Evolutionary conservation across 306 rosid species (phyloP).

Genomic region (Dryas alaskensis): DNA sequence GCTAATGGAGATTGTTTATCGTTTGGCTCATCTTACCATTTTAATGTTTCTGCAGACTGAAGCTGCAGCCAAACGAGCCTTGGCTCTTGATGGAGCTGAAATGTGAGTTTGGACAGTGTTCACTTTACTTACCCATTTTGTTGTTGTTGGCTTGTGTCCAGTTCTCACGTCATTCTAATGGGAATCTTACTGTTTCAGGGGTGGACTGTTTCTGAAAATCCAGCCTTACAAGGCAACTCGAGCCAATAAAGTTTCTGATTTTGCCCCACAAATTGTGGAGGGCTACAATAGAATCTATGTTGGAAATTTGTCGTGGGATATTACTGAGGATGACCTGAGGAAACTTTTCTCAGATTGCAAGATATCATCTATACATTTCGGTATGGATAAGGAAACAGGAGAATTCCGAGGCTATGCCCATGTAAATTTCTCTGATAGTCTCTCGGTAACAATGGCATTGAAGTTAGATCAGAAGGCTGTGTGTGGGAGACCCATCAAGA

Average conservation of each 20-base stretch:
- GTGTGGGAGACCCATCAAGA: slow-evolving; percentile 65
- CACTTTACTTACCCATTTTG: slow-evolving; percentile 10
- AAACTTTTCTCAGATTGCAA: slow-evolving; percentile 59
- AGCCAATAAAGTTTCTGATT: slow-evolving; percentile 47
- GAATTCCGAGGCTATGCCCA: slow-evolving; percentile 87
- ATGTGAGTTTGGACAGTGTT: slow-evolving; percentile 58
- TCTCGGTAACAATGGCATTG: slow-evolving; percentile 61
- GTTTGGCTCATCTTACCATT: slow-evolving; percentile 18
- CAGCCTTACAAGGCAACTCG: slow-evolving; percentile 65
- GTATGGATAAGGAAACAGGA: slow-evolving; percentile 81
- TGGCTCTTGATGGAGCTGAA: slow-evolving; percentile 90
- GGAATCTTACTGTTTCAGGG: slow-evolving; percentile 55
- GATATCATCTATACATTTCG: slow-evolving; percentile 57
- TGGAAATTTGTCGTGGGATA: slow-evolving; percentile 88
- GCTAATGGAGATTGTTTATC: background rate
- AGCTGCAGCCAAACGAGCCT: slow-evolving; percentile 88
- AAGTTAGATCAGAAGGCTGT: slow-evolving; percentile 65
- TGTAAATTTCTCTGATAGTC: slow-evolving; percentile 60
- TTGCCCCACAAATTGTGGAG: slow-evolving; percentile 65
- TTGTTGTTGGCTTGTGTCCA: background rate
- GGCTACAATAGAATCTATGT: slow-evolving; percentile 88
- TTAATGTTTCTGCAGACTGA: slow-evolving; percentile 61
- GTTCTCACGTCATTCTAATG: slow-evolving; percentile 24
- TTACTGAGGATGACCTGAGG: slow-evolving; percentile 71
- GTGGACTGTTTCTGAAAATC: slow-evolving; percentile 77